phyloP scores from a whole-genome alignment of 1,284 basidiomycete species.

The Apiotrichum siamense region DNA sequence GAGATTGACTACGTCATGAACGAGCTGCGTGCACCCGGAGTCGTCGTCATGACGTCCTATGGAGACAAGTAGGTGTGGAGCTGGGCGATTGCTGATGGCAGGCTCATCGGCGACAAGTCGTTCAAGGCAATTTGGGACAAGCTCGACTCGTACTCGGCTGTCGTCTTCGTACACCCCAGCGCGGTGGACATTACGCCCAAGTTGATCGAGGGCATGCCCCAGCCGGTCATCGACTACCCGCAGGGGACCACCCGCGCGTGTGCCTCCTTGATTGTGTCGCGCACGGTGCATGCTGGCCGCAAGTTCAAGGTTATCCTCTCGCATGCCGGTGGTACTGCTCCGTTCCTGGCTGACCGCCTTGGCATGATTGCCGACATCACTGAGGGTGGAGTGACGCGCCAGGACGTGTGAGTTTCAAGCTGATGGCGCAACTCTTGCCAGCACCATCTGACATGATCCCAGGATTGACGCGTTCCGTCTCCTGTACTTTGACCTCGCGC shows the following conservation, averaged over 20 bases:
- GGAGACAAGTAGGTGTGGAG: neutral
- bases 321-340: constrained; percentile 4
- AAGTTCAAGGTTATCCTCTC: constrained; percentile 6
- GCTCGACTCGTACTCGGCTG: constrained; percentile 1
- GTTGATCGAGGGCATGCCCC: constrained; percentile 2
- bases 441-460: neutral
- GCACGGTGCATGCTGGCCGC: neutral
- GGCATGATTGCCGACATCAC: neutral
- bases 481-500: constrained; percentile 8
- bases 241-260: constrained; percentile 2
- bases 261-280: constrained; percentile 1
- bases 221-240: constrained; percentile 8
- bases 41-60: constrained; percentile 3
- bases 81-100: neutral
- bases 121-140: constrained; percentile 8
- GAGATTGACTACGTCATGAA: constrained; percentile 5
- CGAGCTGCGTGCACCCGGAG: neutral
- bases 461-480: neutral
- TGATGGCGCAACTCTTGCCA: no score
- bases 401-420: neutral
- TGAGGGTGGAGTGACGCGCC: neutral
- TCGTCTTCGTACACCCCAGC: constrained; percentile 6
- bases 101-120: neutral
- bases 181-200: neutral
- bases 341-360: constrained; percentile 5